Evolutionary conservation across 2,329 filamentous ascomycete species (phyloP).

Genomic region (Apiospora arundinis): DNA sequence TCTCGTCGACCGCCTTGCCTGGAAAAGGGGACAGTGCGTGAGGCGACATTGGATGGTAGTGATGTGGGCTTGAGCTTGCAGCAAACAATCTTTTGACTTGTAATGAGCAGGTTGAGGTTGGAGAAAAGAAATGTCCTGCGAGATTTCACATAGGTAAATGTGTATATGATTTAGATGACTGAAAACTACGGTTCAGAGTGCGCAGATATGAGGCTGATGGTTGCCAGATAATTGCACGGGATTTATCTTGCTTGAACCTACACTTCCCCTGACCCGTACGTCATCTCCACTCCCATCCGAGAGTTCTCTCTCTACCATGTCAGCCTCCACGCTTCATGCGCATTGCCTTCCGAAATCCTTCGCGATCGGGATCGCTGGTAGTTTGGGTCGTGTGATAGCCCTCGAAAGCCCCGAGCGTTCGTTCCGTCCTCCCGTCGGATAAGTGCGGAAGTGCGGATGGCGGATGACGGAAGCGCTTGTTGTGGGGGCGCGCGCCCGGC

Average conservation of each 20-base stretch:
- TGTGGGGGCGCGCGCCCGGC: not conserved
- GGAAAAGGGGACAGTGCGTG: slow-evolving; percentile 43
- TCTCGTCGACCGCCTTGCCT: slow-evolving; percentile 27
- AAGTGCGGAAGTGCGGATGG: slow-evolving; percentile 21
- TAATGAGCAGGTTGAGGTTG: not conserved
- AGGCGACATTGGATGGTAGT: slow-evolving; percentile 48
- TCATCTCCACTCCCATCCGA: slow-evolving; percentile 3
- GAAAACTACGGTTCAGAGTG: no score
- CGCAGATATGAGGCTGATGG: not conserved
- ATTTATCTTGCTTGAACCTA: not conserved
- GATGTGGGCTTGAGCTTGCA: not conserved
- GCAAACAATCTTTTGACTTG: no score
- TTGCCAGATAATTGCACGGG: not conserved
- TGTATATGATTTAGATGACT: no score
- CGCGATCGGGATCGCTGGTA: not conserved
- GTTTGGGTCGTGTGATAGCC: not conserved
- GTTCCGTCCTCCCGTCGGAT: not conserved
- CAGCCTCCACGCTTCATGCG: not conserved
- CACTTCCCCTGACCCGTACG: not conserved
- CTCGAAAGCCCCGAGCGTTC: not conserved
- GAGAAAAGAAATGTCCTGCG: no score
- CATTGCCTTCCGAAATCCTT: not conserved
- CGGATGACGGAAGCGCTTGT: slow-evolving; percentile 8
- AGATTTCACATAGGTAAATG: no score
- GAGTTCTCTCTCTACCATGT: not conserved